These are phyloP conservation scores for Limonium bicolor DNA, from an alignment of 148 eudicot genomes.

Conservation along the genomic window DNA sequence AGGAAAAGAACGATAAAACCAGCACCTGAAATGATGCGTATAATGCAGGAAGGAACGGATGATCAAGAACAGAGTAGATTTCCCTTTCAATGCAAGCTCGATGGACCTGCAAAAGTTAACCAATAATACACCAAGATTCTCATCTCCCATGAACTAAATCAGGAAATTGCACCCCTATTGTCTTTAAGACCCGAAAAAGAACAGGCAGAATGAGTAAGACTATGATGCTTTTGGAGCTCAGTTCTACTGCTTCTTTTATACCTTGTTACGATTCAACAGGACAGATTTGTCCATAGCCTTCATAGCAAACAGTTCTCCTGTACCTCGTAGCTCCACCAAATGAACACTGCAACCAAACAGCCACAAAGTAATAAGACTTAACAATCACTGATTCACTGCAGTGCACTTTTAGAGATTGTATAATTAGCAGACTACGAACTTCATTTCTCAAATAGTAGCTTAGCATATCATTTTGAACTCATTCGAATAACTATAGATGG, in stretches of 20 bases:
- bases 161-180: background rate
- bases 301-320: slow-evolving; percentile 81
- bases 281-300: slow-evolving; percentile 91
- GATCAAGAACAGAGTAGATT: slow-evolving; percentile 82
- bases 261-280: slow-evolving; percentile 97
- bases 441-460: too few relatives aligned
- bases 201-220: background rate
- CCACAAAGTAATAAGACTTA: too few relatives aligned
- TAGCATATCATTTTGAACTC: too few relatives aligned
- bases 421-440: too few relatives aligned
- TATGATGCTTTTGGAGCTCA: too few relatives aligned
- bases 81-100: slow-evolving; percentile 99
- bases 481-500: too few relatives aligned
- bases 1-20: too few relatives aligned
- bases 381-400: too few relatives aligned
- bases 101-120: slow-evolving; percentile 49
- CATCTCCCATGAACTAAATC: background rate
- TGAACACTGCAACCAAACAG: slow-evolving; percentile 73
- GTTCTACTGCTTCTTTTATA: slow-evolving; percentile 10
- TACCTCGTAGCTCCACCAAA: slow-evolving; percentile 78
- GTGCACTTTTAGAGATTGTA: too few relatives aligned
- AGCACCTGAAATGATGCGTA: slow-evolving; percentile 99
- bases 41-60: slow-evolving; percentile 95
- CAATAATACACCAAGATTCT: background rate
- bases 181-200: background rate